Evolutionary conservation across 2,329 filamentous ascomycete species (phyloP).

Genomic region (Chrysosporium queenslandicum): DNA sequence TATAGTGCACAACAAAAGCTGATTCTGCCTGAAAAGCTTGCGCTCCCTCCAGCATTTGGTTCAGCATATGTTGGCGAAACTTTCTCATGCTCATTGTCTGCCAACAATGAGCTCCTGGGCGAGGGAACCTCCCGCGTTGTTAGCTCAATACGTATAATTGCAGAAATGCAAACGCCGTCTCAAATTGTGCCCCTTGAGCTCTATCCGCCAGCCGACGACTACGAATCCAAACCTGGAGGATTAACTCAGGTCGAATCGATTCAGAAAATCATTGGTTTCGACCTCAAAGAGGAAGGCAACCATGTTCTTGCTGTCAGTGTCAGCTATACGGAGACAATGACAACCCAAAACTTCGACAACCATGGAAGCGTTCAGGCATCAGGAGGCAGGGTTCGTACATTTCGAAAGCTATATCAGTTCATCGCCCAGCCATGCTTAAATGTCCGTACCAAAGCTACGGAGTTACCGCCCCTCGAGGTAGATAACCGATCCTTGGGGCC

Average conservation of each 20-base stretch:
- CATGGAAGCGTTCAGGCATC: slow-evolving; percentile 38
- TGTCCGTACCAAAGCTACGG: slow-evolving; percentile 78
- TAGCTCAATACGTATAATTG: slow-evolving; percentile 69
- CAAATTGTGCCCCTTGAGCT: slow-evolving; percentile 57
- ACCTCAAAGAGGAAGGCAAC: slow-evolving; percentile 86
- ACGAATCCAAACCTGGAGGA: slow-evolving; percentile 31
- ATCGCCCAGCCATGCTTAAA: slow-evolving; percentile 82
- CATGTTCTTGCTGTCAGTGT: slow-evolving; percentile 90
- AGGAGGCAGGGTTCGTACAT: slow-evolving; percentile 63
- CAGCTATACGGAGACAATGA: slow-evolving; percentile 77
- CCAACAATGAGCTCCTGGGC: slow-evolving; percentile 67
- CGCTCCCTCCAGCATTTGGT: slow-evolving; percentile 81
- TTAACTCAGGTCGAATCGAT: slow-evolving; percentile 45
- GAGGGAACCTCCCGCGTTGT: slow-evolving; percentile 42
- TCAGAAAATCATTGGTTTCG: slow-evolving; percentile 73
- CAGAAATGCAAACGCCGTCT: slow-evolving; percentile 90
- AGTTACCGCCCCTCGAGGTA: slow-evolving; percentile 42
- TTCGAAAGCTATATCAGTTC: slow-evolving; percentile 94
- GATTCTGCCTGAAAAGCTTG: slow-evolving; percentile 41
- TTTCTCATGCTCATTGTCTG: slow-evolving; percentile 88
- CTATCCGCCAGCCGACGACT: slow-evolving; percentile 39
- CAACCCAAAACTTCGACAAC: slow-evolving; percentile 21
- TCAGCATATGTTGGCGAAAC: slow-evolving; percentile 92
- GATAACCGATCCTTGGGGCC: slow-evolving; percentile 38
- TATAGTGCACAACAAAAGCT: background rate